Evolutionary conservation across 2,329 filamentous ascomycete species (phyloP).

Genomic region (Xylaria digitata): DNA sequence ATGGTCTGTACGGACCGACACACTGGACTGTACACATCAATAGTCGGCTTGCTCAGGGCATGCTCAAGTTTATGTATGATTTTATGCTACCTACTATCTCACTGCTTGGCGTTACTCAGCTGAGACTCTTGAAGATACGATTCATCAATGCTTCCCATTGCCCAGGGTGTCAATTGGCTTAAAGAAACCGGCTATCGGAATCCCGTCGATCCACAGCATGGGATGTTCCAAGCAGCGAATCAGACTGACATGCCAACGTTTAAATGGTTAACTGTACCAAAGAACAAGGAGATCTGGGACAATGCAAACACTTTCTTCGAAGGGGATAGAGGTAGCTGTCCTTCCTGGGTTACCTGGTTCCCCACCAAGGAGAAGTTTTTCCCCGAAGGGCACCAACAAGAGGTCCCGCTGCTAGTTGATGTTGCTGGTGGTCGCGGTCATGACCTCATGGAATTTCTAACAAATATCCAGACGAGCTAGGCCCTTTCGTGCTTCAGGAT

Average conservation of each 20-base stretch:
- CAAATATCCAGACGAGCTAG: slow-evolving; percentile 31
- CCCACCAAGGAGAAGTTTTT: slow-evolving; percentile 36
- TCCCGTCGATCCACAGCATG: slow-evolving; percentile 17
- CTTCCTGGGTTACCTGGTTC: slow-evolving; percentile 39
- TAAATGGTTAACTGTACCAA: slow-evolving; percentile 32
- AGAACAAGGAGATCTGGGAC: slow-evolving; percentile 37
- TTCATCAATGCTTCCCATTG: slow-evolving; percentile 23
- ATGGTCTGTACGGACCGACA: slow-evolving; percentile 34
- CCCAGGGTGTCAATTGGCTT: slow-evolving; percentile 22
- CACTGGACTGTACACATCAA: slow-evolving; percentile 33
- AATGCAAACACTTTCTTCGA: slow-evolving; percentile 38
- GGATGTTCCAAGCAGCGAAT: slow-evolving; percentile 15
- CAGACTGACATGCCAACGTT: slow-evolving; percentile 27
- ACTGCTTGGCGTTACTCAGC: neutral
- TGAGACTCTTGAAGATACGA: slow-evolving; percentile 31
- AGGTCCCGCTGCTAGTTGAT: slow-evolving; percentile 33
- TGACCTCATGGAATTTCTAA: slow-evolving; percentile 35
- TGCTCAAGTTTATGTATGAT: slow-evolving; percentile 36
- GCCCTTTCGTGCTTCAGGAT: slow-evolving; percentile 35
- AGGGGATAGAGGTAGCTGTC: slow-evolving; percentile 35
- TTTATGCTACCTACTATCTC: neutral
- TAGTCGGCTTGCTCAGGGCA: slow-evolving; percentile 26
- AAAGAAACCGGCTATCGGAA: slow-evolving; percentile 26
- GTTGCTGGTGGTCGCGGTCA: slow-evolving; percentile 38
- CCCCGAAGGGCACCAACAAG: slow-evolving; percentile 13